Base-by-base conservation (phyloP, 2,329 filamentous ascomycete genomes). In the Furcasterigmium furcatum region DNA sequence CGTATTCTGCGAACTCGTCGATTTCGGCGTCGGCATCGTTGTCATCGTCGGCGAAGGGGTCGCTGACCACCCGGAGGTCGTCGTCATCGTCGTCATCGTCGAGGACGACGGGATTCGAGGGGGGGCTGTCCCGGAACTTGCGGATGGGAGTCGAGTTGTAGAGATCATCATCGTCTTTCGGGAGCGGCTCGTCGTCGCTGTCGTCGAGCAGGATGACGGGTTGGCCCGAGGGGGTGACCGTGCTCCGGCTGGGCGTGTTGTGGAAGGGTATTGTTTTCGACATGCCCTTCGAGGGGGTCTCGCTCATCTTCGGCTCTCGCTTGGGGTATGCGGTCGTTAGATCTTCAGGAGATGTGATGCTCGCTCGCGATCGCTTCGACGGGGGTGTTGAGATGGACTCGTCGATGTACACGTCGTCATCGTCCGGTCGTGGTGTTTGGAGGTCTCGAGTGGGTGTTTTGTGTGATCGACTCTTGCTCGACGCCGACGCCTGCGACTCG, bases 1-100 rank as follows among this genome's bases (percentile, higher is more conserved):
- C 61, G 51, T 76, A 79, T 41, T 68, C 66, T 30, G 62, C 66
- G 16, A 74, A 71, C 9, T 72, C 69, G 38, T 75, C 68, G n/a
- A n/a, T n/a, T n/a, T n/a, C n/a, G n/a, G n/a, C n/a, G n/a, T n/a
- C n/a, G n/a, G n/a, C n/a, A n/a, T n/a, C n/a, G n/a, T n/a, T n/a
- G 1, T 55, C 52, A n/a, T 55, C 50, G 41, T 49, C 49, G 41
- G 49, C 9, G 27, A 52, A 35, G 41, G 51, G 25, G 16, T 53
- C 50, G 12, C 24, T 27, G 30, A 24, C 38, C 8, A 21, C 39
- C 14, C 27, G 25, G 18, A 49, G 22, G 18, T 50, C 41, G 6
- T 50, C 41, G 29, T 48, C 41, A 39, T 46, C 46, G 18, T 50
- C 41, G 6, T 50, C 41, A 27, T 48, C 41, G 41, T 46, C 46